Evolutionary conservation across 2,329 filamentous ascomycete genomes (phyloP), one percentile per base, ranked within the genome.

Genomic region (Chaetomium strumarium): DNA sequence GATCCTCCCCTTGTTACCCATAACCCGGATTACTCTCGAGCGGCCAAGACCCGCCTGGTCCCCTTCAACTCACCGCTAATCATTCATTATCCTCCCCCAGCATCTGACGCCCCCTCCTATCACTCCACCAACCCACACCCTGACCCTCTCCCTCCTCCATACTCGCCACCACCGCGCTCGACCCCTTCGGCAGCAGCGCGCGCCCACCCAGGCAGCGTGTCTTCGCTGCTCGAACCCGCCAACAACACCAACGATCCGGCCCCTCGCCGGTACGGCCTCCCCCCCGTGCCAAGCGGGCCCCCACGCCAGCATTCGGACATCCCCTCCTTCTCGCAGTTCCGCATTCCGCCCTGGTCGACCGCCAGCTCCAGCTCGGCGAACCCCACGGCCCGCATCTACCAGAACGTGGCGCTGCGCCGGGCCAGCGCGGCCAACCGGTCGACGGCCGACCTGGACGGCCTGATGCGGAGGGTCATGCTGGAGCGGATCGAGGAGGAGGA

Each of bases 21-120:
- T 39, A 20, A 29, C 8, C 24, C 2, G 29, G 10, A 13, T 31
- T 38, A 14, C 19, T 2, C 39, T 9, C 2, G 11, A 17, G 20
- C 29, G 17, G 8, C 5, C 2, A 5, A n/a, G 24, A n/a, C 2
- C 43, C n/a, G 5, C 17, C 16, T 31, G 12, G 5, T n/a, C 33
- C n/a, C 12, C 29, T 13, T 16, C 10, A 33, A 17, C 20, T 16
- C 19, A 38, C 19, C 19, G 17, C 17, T 12, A 16, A 43, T 29
- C 36, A 30, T 36, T 51, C 34, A 42, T 33, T 5, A 9, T 24
- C 17, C 45, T 43, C 17, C 24, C 14, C 24, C 59, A 83, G 79
- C 79, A 56, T 86, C 83, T 49, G 82, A 85, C 49, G 79, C 75
- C 2, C 84, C 84, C 5, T 82, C 82, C 1, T 85, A 86, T 63